Percentiles rank a stretch among this genome's conserved stretches.
Conservation (phyloP, 148 eudicot genomes). For the Rhododendron williamsianum region DNA sequence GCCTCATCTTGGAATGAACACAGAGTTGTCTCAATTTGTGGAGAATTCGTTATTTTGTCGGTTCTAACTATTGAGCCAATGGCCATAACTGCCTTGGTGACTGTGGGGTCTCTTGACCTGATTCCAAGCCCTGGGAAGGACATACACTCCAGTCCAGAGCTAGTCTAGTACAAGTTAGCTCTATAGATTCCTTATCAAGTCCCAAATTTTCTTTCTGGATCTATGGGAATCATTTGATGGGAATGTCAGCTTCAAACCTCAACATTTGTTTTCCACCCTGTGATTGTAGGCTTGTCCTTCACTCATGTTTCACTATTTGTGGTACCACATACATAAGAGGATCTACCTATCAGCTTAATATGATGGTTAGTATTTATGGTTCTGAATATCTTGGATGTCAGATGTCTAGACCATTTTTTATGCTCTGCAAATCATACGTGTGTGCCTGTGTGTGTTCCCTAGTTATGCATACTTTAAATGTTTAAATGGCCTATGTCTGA, state of each 20-base stretch:
- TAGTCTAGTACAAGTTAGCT: neutral
- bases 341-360: neutral
- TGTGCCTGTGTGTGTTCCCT: neutral
- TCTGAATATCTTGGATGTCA: neutral
- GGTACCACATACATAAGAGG: neutral
- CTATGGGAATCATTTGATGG: neutral
- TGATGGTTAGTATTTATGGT: neutral
- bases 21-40: neutral
- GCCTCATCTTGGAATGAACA: neutral
- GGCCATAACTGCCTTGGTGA: neutral
- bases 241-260: neutral
- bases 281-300: neutral
- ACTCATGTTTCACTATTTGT: neutral
- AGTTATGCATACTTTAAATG: neutral
- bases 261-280: neutral
- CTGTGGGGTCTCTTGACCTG: neutral
- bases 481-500: conserved; percentile 5
- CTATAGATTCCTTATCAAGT: neutral
- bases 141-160: neutral
- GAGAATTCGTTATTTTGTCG: neutral
- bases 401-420: neutral
- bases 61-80: neutral
- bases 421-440: neutral
- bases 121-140: neutral
- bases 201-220: neutral